Base-by-base conservation (phyloP, 306 rosid genomes). In the Vicia faba region DNA sequence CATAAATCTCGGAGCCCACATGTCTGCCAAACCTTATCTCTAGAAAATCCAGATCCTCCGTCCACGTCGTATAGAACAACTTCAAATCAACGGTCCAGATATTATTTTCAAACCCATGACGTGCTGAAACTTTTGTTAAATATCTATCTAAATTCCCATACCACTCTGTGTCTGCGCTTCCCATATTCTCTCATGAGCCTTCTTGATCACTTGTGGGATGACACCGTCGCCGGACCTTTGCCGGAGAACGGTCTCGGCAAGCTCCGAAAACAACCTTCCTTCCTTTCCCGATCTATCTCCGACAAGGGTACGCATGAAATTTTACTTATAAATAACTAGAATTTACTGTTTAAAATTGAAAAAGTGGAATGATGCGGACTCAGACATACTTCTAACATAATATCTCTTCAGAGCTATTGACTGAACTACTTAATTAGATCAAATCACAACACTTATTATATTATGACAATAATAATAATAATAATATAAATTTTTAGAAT, bases 181-280 rank as follows among this genome's bases (percentile, higher is more conserved):
- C 54, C 19, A 45, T 14, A 20, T 25, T 35, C 14, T 35, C 14
- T 11, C 58, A 93, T 93, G 98, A 83, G 95, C 49, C 78, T 93
- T 10, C 96, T 93, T 8, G 98, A 93, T 66, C 96, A 93, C 72
- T 87, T 93, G 40, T 93, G 98, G 98, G 98, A 93, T 51, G 97
- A 89, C 70, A 93, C 98, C 70, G 83, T 93, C 1, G 98, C 97
- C 49, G 98, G 98, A 0, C 98, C 98, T 19, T 71, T 26, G 45
- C 98, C 97, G 69, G 98, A 93, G 2, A 69, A 61, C 63, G 98
- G 96, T 29, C 97, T 89, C 8, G 90, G 96, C 40, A 93, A 86
- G 80, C 96, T 93, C 23, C 87, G 98, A 10, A 93, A 86, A 75
- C 75, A 80, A 14, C 72, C 80, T 23, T 26, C 86, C 44, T 75